A percentile compares a stretch with the other conserved stretches of the same genome.
These are phyloP conservation scores for Pigoraptor vietnamica DNA, from an alignment of 78 protist genomes.

Conservation along the genomic window DNA sequence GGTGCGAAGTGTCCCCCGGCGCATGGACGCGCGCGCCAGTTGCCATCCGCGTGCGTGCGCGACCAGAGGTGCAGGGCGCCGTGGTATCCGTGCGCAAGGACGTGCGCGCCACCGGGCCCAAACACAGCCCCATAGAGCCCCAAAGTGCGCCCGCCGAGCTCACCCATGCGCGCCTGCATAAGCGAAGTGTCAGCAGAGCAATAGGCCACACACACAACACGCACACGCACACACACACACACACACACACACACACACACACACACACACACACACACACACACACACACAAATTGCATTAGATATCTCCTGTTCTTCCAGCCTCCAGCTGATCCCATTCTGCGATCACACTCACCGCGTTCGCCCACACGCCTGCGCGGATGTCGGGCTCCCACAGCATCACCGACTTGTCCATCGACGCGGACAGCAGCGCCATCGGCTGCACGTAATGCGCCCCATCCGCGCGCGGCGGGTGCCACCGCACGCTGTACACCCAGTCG, in stretches of 20 bases:
- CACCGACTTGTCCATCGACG: constrained; percentile 59
- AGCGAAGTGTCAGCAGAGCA: no score
- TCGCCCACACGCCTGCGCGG: constrained; percentile 50
- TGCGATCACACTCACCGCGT: neutral
- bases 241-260: no score
- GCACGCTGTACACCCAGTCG: constrained; percentile 45
- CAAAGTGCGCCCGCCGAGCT: constrained; percentile 16
- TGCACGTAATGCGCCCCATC: constrained; percentile 9
- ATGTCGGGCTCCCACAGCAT: constrained; percentile 51
- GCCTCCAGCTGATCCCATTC: no score
- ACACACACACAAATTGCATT: no score
- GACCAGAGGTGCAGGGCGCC: constrained; percentile 35
- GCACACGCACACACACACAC: no score
- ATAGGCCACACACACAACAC: neutral
- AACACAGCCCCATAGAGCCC: constrained; percentile 2
- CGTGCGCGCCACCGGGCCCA: neutral
- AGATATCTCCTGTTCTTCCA: no score
- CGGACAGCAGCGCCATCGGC: constrained; percentile 28
- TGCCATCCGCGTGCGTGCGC: neutral
- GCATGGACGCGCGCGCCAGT: neutral
- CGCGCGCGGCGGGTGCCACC: constrained; percentile 30
- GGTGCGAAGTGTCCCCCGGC: constrained; percentile 12
- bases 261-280: no score
- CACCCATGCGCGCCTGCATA: constrained; percentile 19
- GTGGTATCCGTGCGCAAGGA: neutral